phyloP scores from a whole-genome alignment of 441 rosid species.

The Aleurites moluccanus region DNA sequence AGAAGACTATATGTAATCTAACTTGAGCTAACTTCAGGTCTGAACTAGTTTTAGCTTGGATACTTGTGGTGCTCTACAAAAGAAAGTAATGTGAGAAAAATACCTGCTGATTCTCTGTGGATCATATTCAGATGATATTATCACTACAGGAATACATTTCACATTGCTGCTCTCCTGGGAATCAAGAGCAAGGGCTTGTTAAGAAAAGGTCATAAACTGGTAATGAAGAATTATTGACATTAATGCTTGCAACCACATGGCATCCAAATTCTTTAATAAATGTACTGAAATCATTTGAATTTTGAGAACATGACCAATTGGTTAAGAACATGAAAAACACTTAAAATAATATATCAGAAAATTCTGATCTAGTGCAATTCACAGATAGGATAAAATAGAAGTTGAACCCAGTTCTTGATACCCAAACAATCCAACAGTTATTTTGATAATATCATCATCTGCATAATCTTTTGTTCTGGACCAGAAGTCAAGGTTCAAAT shows the following conservation, averaged over 20 bases:
- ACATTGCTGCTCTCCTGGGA: constrained; percentile 2
- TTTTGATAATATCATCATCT: not conserved
- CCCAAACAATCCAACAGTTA: not conserved
- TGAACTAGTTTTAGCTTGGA: not conserved
- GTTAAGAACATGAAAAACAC: not conserved
- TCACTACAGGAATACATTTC: constrained; percentile 20
- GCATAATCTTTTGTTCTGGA: not conserved
- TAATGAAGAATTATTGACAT: not conserved
- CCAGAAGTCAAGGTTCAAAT: not conserved
- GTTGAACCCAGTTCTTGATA: not conserved
- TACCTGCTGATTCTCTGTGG: constrained; percentile 22
- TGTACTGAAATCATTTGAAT: not conserved
- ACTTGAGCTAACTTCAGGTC: not conserved
- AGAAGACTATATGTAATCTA: not conserved
- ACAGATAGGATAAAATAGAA: not conserved
- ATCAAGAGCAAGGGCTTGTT: not conserved
- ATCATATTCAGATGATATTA: constrained; percentile 23
- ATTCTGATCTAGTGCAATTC: not conserved
- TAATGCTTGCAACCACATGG: not conserved
- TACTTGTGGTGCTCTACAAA: not conserved
- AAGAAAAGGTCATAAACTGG: not conserved
- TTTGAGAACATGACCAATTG: not conserved
- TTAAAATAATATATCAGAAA: not conserved
- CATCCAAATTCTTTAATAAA: not conserved
- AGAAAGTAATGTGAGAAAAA: not conserved